These are phyloP conservation scores for Aspergillus hortae DNA, from an alignment of 2,329 filamentous ascomycete genomes.

Conservation along the genomic window DNA sequence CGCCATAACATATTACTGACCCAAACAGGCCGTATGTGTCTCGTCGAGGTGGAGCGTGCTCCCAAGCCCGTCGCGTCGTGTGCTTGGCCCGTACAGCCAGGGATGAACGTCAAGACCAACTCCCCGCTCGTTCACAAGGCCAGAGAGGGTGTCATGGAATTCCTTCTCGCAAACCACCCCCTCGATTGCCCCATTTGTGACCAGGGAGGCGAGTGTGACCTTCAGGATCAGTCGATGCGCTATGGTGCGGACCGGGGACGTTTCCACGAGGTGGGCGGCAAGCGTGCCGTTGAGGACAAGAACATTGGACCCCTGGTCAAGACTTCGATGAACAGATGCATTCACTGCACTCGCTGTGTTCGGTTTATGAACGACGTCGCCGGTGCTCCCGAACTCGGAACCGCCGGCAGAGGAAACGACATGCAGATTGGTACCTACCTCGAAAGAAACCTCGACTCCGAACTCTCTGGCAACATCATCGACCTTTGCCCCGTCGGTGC, in stretches of 20 bases:
- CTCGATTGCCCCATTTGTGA: slow-evolving; percentile 97
- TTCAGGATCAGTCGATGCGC: slow-evolving; percentile 99
- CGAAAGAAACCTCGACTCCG: slow-evolving; percentile 87
- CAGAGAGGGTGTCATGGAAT: slow-evolving; percentile 98
- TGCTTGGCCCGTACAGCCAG: slow-evolving; percentile 96
- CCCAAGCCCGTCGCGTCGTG: slow-evolving; percentile 98
- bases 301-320: slow-evolving; percentile 98
- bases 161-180: slow-evolving; percentile 91
- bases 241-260: slow-evolving; percentile 94
- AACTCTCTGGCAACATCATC: slow-evolving; percentile 95
- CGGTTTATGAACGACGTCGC: slow-evolving; percentile 97
- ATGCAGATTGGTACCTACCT: slow-evolving; percentile 98
- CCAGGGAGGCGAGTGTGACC: slow-evolving; percentile 97
- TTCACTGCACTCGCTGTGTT: slow-evolving; percentile 97
- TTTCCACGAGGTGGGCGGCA: slow-evolving; percentile 93
- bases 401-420: slow-evolving; percentile 91
- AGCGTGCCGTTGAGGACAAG: slow-evolving; percentile 98
- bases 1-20: slow-evolving; percentile 6
- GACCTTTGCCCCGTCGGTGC: slow-evolving; percentile 97
- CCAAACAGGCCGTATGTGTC: slow-evolving; percentile 74
- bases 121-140: slow-evolving; percentile 96
- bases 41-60: slow-evolving; percentile 94
- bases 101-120: slow-evolving; percentile 99
- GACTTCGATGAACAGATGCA: slow-evolving; percentile 99
- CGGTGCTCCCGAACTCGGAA: slow-evolving; percentile 91